Percentiles rank a stretch among this genome's conserved stretches.
Evolutionary conservation across 2,329 filamentous ascomycete genomes (phyloP).

Genomic region (Monilinia polystroma): DNA sequence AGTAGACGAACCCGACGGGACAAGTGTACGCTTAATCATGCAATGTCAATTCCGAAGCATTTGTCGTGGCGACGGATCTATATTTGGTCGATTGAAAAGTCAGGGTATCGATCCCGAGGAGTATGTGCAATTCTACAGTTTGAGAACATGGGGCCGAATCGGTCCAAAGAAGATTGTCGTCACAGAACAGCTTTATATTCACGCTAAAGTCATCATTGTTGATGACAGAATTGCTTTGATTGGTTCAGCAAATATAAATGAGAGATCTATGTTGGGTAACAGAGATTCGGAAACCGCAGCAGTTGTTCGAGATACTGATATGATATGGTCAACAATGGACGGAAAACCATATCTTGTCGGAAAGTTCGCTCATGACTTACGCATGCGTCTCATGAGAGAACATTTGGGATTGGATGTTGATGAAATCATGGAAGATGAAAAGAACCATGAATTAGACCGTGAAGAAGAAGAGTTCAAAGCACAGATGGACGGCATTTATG

Average conservation of each 20-base stretch:
- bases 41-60: conserved; percentile 97
- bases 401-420: conserved; percentile 96
- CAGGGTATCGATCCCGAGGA: conserved; percentile 87
- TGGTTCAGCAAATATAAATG: conserved; percentile 97
- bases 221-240: conserved; percentile 93
- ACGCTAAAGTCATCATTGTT: conserved; percentile 94
- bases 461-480: conserved; percentile 52
- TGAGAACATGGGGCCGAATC: conserved; percentile 90
- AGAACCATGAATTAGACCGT: conserved; percentile 63
- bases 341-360: conserved; percentile 87
- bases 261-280: conserved; percentile 88
- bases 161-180: conserved; percentile 78
- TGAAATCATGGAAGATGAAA: conserved; percentile 78
- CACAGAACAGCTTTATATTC: conserved; percentile 96
- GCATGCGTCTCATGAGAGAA: conserved; percentile 92
- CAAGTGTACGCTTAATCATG: conserved; percentile 91
- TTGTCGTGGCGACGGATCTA: conserved; percentile 85
- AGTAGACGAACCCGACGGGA: conserved; percentile 90
- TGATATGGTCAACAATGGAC: conserved; percentile 89
- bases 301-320: conserved; percentile 87
- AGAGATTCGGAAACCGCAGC: conserved; percentile 91
- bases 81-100: conserved; percentile 80
- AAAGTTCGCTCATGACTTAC: conserved; percentile 87
- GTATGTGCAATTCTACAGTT: conserved; percentile 91
- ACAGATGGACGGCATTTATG: conserved; percentile 63